Conservation (phyloP, 163 green algal genomes). For the Coccomyxa subellipsoidea region DNA sequence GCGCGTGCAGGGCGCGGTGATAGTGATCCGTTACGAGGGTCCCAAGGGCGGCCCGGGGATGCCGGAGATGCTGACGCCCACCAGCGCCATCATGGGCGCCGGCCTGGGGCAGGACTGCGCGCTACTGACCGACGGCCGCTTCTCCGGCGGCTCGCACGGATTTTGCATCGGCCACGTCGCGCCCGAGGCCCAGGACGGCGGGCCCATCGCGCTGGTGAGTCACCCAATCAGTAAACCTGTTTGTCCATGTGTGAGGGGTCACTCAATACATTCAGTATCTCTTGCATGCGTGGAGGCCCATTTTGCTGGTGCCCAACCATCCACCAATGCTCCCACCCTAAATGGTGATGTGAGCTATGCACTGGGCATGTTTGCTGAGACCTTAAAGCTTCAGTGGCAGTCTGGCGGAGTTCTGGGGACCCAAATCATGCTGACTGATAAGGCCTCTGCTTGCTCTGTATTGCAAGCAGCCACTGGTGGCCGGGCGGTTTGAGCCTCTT, state of each 20-base stretch:
- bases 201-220: constrained; percentile 88
- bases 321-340: background rate
- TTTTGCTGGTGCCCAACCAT: background rate
- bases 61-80: constrained; percentile 99
- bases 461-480: too few species aligned
- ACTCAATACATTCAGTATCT: background rate
- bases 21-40: constrained; percentile 96
- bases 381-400: background rate
- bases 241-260: too few species aligned
- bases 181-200: constrained; percentile 95
- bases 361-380: background rate
- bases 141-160: constrained; percentile 92
- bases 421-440: too few species aligned
- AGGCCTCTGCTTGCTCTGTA: too few species aligned
- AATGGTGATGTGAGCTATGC: background rate
- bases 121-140: constrained; percentile 89
- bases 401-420: background rate
- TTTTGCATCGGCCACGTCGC: constrained; percentile 98
- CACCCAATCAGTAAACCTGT: background rate
- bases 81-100: constrained; percentile 95
- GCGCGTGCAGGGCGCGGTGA: constrained; percentile 67
- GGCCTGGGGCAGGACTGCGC: constrained; percentile 93
- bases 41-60: constrained; percentile 97
- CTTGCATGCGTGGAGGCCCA: background rate
- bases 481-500: too few species aligned